These are phyloP conservation scores for Endotrypanum monterogeii DNA, from an alignment of 208 protist genomes.

Conservation along the genomic window DNA sequence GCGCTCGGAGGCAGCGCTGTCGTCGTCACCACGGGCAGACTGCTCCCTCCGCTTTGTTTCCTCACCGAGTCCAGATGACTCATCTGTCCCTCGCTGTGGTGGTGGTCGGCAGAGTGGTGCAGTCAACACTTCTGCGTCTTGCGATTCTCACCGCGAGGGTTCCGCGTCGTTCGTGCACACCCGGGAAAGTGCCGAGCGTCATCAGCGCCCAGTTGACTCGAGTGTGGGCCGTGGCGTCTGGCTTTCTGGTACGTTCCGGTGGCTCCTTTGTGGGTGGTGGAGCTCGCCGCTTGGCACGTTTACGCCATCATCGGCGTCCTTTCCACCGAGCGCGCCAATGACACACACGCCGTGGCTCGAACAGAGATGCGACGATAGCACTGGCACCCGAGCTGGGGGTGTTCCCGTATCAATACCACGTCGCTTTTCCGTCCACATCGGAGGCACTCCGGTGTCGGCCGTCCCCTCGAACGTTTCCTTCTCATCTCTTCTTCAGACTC, in stretches of 20 bases:
- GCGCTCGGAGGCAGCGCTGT: neutral
- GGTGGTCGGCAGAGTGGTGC: neutral
- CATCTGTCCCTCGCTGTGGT: neutral
- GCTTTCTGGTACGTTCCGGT: neutral
- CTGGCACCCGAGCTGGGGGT: neutral
- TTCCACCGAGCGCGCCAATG: neutral
- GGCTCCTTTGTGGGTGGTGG: neutral
- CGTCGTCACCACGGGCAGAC: slow-evolving; percentile 9
- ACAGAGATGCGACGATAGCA: neutral
- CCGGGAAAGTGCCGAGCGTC: neutral
- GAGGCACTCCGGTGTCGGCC: neutral
- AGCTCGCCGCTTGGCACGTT: neutral
- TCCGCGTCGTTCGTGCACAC: neutral
- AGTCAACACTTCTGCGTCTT: neutral
- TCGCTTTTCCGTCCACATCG: neutral
- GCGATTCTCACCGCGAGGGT: neutral
- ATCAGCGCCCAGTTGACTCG: neutral
- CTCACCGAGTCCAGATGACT: neutral
- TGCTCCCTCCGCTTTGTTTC: slow-evolving; percentile 16
- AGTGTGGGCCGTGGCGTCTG: neutral
- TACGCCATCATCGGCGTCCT: neutral
- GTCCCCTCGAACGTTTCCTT: neutral
- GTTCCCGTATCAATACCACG: neutral
- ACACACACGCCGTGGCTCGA: neutral
- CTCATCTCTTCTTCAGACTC: neutral